These are phyloP conservation scores for Aspergillus affinis DNA, from an alignment of 495 filamentous ascomycete species.

Conservation along the genomic window DNA sequence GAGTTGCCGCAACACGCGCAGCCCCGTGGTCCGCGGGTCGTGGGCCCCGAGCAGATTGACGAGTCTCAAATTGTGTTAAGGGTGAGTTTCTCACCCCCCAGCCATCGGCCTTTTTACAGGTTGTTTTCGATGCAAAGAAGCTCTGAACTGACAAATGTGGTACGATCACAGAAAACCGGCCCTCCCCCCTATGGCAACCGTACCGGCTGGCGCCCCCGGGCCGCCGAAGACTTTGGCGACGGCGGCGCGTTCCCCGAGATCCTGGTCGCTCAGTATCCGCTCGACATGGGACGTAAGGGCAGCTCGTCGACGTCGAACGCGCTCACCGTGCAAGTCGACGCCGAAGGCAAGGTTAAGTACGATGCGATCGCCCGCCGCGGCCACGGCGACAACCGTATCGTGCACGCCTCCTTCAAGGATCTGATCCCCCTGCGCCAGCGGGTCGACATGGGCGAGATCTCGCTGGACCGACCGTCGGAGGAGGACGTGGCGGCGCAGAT, in stretches of 20 bases:
- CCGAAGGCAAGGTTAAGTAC: conserved; percentile 90
- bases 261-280: conserved; percentile 89
- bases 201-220: conserved; percentile 81
- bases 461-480: conserved; percentile 80
- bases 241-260: conserved; percentile 97
- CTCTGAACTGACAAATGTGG: no score
- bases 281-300: conserved; percentile 85
- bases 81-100: conserved; percentile 44
- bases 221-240: conserved; percentile 89
- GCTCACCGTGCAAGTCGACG: conserved; percentile 86
- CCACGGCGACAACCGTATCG: conserved; percentile 76
- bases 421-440: conserved; percentile 92
- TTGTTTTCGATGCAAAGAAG: background rate
- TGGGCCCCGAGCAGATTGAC: conserved; percentile 74
- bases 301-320: conserved; percentile 75
- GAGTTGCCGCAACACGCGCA: conserved; percentile 71
- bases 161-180: no score
- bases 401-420: conserved; percentile 96
- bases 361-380: conserved; percentile 93
- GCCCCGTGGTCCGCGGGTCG: conserved; percentile 73
- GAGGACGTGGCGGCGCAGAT: conserved; percentile 80
- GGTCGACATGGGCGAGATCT: conserved; percentile 90
- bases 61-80: conserved; percentile 85
- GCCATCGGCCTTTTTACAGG: background rate
- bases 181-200: conserved; percentile 86